Conservation (phyloP, 163 green algal species). For the Scenedesmus sp. region DNA sequence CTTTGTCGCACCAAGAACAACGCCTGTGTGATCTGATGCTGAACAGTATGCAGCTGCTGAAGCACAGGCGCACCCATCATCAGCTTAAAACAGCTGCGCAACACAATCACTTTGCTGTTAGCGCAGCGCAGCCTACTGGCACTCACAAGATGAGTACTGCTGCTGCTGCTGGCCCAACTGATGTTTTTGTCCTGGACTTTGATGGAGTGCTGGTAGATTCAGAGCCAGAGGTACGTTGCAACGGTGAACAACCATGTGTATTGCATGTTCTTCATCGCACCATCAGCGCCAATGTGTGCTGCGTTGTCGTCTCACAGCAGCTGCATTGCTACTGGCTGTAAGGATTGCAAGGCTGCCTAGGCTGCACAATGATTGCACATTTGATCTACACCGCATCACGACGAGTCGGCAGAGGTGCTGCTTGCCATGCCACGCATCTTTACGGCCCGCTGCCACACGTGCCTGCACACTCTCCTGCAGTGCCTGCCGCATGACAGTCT, state of each 20-base stretch:
- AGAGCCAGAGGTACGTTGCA: conserved; percentile 70
- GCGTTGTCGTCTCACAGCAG: not conserved
- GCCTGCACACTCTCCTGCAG: not conserved
- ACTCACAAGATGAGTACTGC: not conserved
- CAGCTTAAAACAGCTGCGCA: not conserved
- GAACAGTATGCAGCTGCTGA: not conserved
- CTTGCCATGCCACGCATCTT: too few species aligned
- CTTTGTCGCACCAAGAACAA: not conserved
- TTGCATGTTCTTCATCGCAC: too few species aligned
- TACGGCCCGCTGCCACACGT: too few species aligned
- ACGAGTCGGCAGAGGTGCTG: too few species aligned
- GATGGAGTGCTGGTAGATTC: conserved; percentile 81
- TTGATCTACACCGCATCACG: too few species aligned
- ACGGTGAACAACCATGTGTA: too few species aligned
- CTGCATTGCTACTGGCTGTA: not conserved
- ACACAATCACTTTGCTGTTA: not conserved
- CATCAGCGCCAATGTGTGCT: not conserved
- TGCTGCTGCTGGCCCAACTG: conserved; percentile 53
- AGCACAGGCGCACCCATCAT: not conserved
- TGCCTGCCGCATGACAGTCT: not conserved
- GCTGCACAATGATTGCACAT: too few species aligned
- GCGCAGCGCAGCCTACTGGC: not conserved
- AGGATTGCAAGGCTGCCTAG: too few species aligned
- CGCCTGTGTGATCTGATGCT: not conserved
- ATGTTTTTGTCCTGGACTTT: conserved; percentile 84